Evolutionary conservation across 2,329 filamentous ascomycete species (phyloP).

Genomic region (Pseudogymnoascus sp.): DNA sequence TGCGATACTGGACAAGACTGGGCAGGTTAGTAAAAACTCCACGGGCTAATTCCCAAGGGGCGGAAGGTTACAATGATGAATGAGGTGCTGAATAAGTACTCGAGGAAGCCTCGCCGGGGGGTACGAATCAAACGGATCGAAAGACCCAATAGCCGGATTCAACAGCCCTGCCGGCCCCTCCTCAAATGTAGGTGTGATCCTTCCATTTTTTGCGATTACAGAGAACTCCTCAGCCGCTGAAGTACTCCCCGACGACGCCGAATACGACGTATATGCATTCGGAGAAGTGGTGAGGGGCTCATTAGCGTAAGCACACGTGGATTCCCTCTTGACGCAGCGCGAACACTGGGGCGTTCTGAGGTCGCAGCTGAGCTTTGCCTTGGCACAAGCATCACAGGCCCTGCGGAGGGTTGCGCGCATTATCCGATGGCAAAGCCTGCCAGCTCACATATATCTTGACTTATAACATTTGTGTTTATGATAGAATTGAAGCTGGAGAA

Average conservation of each 20-base stretch:
- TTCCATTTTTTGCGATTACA: background rate
- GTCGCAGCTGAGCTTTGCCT: constrained; percentile 47
- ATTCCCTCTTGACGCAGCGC: constrained; percentile 41
- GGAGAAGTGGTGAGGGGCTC: constrained; percentile 35
- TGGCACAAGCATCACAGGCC: constrained; percentile 48
- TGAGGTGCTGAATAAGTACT: constrained; percentile 44
- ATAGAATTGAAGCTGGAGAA: background rate
- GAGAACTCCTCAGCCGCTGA: background rate
- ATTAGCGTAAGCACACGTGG: constrained; percentile 44
- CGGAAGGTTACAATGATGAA: constrained; percentile 41
- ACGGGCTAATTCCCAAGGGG: background rate
- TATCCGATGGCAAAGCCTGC: constrained; percentile 1
- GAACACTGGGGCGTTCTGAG: constrained; percentile 45
- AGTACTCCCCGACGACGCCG: constrained; percentile 10
- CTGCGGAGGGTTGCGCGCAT: constrained; percentile 50
- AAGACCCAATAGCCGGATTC: constrained; percentile 27
- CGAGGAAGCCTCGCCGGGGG: constrained; percentile 43
- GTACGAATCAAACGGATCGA: constrained; percentile 50
- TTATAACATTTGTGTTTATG: background rate
- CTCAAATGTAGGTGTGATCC: background rate
- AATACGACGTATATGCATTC: background rate
- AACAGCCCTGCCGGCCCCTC: background rate
- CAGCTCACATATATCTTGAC: background rate
- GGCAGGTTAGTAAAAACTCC: constrained; percentile 14
- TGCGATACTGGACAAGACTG: constrained; percentile 48